A percentile compares a stretch with the other conserved stretches of the same genome.
phyloP scores from a whole-genome alignment of 345 rosid genomes.

The Rhodamnia rubescens region DNA sequence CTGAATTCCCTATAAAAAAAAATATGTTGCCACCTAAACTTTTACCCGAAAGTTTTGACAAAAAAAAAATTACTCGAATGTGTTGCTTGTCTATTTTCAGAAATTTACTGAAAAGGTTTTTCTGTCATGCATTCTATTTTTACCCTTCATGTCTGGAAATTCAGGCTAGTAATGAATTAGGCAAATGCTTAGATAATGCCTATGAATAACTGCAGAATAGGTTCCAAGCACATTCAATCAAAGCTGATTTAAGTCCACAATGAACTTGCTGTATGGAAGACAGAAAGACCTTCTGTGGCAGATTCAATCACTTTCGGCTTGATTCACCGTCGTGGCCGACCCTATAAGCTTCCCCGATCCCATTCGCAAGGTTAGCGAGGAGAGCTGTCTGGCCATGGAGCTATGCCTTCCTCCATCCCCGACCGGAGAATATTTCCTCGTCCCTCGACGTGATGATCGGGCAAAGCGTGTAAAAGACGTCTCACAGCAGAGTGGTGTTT shows the following conservation, averaged over 20 bases:
- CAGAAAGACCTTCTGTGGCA: neutral
- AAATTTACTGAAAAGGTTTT: no score
- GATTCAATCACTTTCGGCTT: neutral
- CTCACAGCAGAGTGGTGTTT: neutral
- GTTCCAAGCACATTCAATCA: neutral
- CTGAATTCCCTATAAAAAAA: no score
- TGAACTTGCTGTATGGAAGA: neutral
- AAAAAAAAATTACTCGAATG: no score
- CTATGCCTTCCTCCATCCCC: neutral
- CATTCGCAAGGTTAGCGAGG: neutral
- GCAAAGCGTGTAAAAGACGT: neutral
- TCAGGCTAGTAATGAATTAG: no score
- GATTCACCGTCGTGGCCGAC: fast-evolving
- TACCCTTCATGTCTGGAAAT: no score
- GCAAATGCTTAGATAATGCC: no score
- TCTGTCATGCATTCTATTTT: no score
- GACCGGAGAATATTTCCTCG: neutral
- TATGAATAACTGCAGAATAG: no score
- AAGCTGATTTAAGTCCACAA: neutral
- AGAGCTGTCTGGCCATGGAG: neutral
- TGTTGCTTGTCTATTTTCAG: no score
- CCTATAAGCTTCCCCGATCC: neutral
- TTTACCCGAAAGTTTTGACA: no score
- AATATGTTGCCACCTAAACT: no score
- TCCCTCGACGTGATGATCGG: neutral